phyloP scores from a whole-genome alignment of 768 basidiomycete species.

The Lentinula aciculospora region DNA sequence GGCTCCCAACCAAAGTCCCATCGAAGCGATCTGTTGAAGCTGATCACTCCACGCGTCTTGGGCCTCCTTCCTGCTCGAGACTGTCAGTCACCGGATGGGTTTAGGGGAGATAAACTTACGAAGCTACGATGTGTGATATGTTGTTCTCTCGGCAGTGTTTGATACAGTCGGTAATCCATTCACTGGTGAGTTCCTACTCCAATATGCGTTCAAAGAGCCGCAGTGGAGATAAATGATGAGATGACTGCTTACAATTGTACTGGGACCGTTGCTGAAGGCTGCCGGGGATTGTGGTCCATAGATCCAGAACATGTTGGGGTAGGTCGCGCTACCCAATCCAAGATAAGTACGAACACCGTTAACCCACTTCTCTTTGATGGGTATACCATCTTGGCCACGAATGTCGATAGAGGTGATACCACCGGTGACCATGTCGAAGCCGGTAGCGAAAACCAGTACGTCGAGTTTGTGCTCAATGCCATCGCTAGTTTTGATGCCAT shows the following conservation, averaged over 20 bases:
- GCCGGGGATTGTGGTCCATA: conserved; percentile 14
- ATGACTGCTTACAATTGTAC: conserved; percentile 8
- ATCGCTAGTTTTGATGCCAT: conserved; percentile 11
- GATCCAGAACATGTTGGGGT: conserved; percentile 14
- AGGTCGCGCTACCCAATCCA: conserved; percentile 10
- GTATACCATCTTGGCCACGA: conserved; percentile 9
- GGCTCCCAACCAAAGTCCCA: neutral
- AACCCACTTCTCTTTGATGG: conserved; percentile 13
- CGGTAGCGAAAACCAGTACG: conserved; percentile 13
- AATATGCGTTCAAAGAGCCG: neutral
- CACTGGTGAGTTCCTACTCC: conserved; percentile 18
- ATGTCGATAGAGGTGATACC: conserved; percentile 13
- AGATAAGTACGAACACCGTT: conserved; percentile 13
- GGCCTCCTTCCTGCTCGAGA: neutral
- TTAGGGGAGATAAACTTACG: neutral
- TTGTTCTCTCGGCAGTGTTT: conserved; percentile 12
- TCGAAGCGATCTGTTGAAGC: neutral
- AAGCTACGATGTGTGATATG: neutral
- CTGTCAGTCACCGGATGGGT: neutral
- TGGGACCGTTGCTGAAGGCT: conserved; percentile 12
- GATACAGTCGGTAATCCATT: conserved; percentile 19
- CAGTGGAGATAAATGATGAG: neutral
- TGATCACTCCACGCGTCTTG: neutral
- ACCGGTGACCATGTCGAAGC: conserved; percentile 13
- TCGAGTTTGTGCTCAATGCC: conserved; percentile 12